phyloP scores from a whole-genome alignment of 2,329 filamentous ascomycete species.

The Calycina marina region DNA sequence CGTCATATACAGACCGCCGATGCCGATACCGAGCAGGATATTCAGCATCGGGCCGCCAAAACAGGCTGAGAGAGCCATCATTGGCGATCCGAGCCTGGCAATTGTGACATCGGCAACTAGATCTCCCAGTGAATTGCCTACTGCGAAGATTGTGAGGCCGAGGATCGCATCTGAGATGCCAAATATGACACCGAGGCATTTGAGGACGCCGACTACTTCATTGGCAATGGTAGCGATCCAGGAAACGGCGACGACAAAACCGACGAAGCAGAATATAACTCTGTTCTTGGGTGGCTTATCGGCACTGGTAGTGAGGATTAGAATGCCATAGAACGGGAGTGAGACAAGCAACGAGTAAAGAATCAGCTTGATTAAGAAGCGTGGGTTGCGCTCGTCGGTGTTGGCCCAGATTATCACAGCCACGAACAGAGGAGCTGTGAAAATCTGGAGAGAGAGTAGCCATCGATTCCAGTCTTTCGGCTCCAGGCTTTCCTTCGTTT shows the following conservation, averaged over 20 bases:
- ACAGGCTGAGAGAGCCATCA: constrained; percentile 89
- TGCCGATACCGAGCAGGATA: constrained; percentile 85
- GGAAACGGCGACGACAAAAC: constrained; percentile 80
- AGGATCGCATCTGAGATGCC: constrained; percentile 91
- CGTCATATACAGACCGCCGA: constrained; percentile 81
- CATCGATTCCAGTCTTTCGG: constrained; percentile 65
- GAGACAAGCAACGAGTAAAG: constrained; percentile 56
- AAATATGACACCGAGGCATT: constrained; percentile 80
- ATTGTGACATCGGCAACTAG: constrained; percentile 91
- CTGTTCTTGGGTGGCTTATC: constrained; percentile 57
- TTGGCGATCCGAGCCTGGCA: constrained; percentile 80
- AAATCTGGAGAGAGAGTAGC: constrained; percentile 73
- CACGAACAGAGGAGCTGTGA: constrained; percentile 76
- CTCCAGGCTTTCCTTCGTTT: too few species aligned
- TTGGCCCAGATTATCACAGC: constrained; percentile 64
- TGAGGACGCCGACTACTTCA: constrained; percentile 89
- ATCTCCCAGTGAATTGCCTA: constrained; percentile 89
- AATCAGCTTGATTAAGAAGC: constrained; percentile 39
- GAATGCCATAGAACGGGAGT: constrained; percentile 45
- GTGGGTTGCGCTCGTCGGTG: constrained; percentile 38
- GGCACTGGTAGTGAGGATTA: constrained; percentile 56
- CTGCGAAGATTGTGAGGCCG: constrained; percentile 88
- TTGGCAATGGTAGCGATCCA: constrained; percentile 96
- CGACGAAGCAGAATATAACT: constrained; percentile 69
- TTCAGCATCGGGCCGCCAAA: constrained; percentile 99